A percentile compares a stretch with the other conserved stretches of the same genome.
These are phyloP conservation scores for Parascedosporium putredinis DNA, from an alignment of 2,329 filamentous ascomycete genomes.

Conservation along the genomic window DNA sequence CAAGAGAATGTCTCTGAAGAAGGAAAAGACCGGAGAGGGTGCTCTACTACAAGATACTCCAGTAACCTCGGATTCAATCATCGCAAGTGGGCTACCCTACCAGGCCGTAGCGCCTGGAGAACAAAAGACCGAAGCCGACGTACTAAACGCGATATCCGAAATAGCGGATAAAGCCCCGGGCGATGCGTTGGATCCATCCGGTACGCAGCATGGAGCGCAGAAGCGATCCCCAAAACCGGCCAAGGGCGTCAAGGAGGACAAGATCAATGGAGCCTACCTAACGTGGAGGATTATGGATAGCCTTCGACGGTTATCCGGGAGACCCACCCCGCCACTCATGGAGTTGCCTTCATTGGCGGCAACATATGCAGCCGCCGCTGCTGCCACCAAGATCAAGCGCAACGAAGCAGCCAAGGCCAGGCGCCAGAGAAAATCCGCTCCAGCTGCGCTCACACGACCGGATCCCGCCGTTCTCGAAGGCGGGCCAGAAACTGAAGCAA, in stretches of 20 bases:
- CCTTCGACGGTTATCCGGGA: slow-evolving; percentile 25
- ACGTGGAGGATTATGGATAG: slow-evolving; percentile 30
- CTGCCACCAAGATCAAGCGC: not conserved
- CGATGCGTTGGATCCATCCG: too few species aligned
- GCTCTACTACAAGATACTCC: not conserved
- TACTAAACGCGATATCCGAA: too few species aligned
- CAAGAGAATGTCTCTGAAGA: slow-evolving; percentile 14
- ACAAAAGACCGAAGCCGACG: too few species aligned
- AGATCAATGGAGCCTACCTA: slow-evolving; percentile 33
- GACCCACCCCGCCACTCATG: slow-evolving; percentile 2
- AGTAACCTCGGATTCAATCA: not conserved
- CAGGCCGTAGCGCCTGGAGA: too few species aligned
- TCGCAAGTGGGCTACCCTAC: too few species aligned
- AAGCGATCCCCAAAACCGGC: not conserved
- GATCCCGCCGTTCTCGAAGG: not conserved
- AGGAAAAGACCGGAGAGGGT: slow-evolving; percentile 15
- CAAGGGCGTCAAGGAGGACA: slow-evolving; percentile 30
- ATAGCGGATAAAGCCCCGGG: too few species aligned
- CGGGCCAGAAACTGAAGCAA: not conserved
- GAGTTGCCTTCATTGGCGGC: not conserved
- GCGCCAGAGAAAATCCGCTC: slow-evolving; percentile 27
- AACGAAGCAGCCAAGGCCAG: slow-evolving; percentile 10
- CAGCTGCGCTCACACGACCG: slow-evolving; percentile 19
- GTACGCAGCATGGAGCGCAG: not conserved
- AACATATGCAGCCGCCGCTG: not conserved